These are phyloP conservation scores for Fusarium transvaalense DNA, from an alignment of 2,329 filamentous ascomycete genomes.

Conservation along the genomic window DNA sequence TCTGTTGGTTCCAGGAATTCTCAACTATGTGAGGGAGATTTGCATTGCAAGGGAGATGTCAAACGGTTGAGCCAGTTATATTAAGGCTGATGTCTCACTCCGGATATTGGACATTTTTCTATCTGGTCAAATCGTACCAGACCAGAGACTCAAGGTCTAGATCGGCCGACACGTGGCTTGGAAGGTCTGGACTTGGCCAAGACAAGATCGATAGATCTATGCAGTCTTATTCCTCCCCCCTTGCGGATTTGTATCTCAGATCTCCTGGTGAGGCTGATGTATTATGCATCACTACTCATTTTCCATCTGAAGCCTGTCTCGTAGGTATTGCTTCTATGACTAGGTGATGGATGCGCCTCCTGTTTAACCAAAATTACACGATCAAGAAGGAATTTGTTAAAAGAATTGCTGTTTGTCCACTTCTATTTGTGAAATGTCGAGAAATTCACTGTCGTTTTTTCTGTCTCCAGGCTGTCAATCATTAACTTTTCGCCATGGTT, in stretches of 20 bases:
- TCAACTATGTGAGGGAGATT: neutral
- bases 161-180: neutral
- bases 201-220: neutral
- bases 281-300: neutral
- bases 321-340: neutral
- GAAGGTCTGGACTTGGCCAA: neutral
- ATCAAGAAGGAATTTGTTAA: neutral
- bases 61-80: neutral
- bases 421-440: neutral
- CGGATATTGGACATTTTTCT: neutral
- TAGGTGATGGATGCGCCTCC: neutral
- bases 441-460: neutral
- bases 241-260: neutral
- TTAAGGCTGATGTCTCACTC: neutral
- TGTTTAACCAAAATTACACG: neutral
- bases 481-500: neutral
- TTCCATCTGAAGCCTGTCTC: neutral
- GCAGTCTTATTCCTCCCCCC: no score
- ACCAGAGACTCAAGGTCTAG: neutral
- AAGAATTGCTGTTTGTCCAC: neutral
- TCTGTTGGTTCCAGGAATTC: constrained; percentile 1
- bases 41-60: neutral
- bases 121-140: neutral
- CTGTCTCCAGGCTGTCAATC: neutral
- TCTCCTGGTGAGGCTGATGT: neutral